Evolutionary conservation across 768 basidiomycete species (phyloP), one percentile per base, ranked within the genome.

Genomic region (Russula sp.): DNA sequence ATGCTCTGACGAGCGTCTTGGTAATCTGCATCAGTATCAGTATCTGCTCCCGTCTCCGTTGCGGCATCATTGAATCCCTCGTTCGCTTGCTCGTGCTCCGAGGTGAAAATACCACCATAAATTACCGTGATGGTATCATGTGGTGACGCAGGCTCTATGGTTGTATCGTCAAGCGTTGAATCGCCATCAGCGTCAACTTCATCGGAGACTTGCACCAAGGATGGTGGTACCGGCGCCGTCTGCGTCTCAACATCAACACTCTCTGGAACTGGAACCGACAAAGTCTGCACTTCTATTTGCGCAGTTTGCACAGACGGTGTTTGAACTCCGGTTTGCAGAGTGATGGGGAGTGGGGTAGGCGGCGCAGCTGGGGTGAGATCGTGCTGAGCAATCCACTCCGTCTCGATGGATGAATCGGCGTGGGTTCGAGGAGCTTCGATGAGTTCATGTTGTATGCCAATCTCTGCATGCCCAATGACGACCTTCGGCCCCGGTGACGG

Each of bases 1-100:
- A 84, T 73, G 44, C 80, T 91, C 71, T 87, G 85, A 50, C 85
- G 77, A 2, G 93, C 84, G 64, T 95, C 93, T 1, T 86, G 79
- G 68, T 89, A 93, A 62, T 91, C 89, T 39, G 71, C 73, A 48
- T 89, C 89, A 0, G 84, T 84, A 62, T 87, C 88, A 0, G 83
- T 82, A 55, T 85, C 88, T 1, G 80, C 80, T 48, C 85, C 88
- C 0, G 86, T 87, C 75, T 86, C 85, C 11, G 82, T 84, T 57
- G 58, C 76, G 40, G 61, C 72, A 49, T 79, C 80, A 57, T 79
- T 75, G 4, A 74, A 63, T 48, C 54, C 57, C 32, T 76, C 73
- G 32, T 78, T 80, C 20, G 80, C 79, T 49, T 71, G 77, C 2
- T 75, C 76, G 14, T 68, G 72, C 53, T 68, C 61, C 31, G 57